These are phyloP conservation scores for Aspergillus chevalieri DNA, from an alignment of 2,329 filamentous ascomycete genomes.

Conservation along the genomic window DNA sequence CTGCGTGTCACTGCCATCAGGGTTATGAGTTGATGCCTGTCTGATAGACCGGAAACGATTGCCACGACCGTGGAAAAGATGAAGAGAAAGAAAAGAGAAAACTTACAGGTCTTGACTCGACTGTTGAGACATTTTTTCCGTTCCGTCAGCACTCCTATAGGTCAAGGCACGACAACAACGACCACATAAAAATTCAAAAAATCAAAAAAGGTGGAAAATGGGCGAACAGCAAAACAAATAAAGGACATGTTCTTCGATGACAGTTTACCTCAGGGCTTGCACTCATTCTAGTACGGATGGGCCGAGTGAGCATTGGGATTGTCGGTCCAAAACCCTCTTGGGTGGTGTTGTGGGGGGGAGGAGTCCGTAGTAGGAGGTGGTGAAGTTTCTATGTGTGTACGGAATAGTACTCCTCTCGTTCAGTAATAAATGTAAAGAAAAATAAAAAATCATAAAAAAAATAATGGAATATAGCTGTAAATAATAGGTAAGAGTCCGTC, in stretches of 20 bases:
- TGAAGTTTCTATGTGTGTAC: background rate
- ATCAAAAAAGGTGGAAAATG: background rate
- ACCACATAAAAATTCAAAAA: background rate
- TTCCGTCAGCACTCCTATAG: conserved; percentile 15
- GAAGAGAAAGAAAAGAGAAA: background rate
- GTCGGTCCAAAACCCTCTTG: conserved; percentile 1
- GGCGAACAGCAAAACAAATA: background rate
- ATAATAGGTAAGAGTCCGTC: background rate
- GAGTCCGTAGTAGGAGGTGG: background rate
- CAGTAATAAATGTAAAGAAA: background rate
- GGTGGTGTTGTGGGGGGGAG: conserved; percentile 5
- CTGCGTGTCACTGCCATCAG: conserved; percentile 32
- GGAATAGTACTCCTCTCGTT: background rate
- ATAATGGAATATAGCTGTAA: background rate
- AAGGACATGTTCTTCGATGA: background rate
- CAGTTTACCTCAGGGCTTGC: conserved; percentile 10
- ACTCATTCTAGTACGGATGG: conserved; percentile 6
- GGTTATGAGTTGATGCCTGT: background rate
- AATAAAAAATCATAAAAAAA: background rate
- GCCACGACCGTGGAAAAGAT: background rate
- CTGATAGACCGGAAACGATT: background rate
- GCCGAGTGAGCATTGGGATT: conserved; percentile 3
- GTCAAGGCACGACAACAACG: background rate
- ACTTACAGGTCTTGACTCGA: conserved; percentile 22
- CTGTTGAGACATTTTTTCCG: conserved; percentile 16